Evolutionary conservation across 495 filamentous ascomycete species (phyloP), one percentile per base, ranked within the genome.

Genomic region (Neurospora tetraspora): DNA sequence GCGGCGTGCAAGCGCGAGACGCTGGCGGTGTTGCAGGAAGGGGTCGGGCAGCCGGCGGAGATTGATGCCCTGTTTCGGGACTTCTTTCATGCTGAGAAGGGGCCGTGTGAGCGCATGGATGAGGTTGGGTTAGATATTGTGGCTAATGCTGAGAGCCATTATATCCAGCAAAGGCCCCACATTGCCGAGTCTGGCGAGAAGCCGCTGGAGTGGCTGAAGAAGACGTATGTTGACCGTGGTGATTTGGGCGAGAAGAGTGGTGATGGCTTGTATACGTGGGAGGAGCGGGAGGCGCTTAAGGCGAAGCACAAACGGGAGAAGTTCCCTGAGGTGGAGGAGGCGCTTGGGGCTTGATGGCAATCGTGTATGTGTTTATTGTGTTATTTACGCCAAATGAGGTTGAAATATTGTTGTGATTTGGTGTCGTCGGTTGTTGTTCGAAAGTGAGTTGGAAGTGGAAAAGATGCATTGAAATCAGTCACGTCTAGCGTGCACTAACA

Each of bases 1-100:
- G 88, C 84, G 0, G 87, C 87, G 5, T 79, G 86, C 72, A 88
- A 90, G 77, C 83, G 87, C 1, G 88, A 89, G 76, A 83, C 83
- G 27, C 72, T 90, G 31, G 78, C 75, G 7, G 86, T 90, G 39
- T 77, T 90, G 40, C 75, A 82, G 3, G 86, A 89, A 65, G 87
- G 83, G 0, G 81, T 85, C 3, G 83, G 79, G 6, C 77, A 74
- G 70, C 83, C 80, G 2, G 76, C 71, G 11, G 82, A 84, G 2
- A 75, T 86, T 45, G 85, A 87, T 74, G 78, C 77, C 0, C 79
- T 87, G 74, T 86, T 84, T 59, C 78, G 77, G 38, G 80, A 83
- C 47, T 86, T 83, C 74, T 86, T 87, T 75, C 76, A 82, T 43
- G 81, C 82, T 3, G 78, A 79, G 69, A 82, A 82, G 73, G 85